Conservation (phyloP, 1,284 basidiomycete species). For the Leccinum subspadiceum region DNA sequence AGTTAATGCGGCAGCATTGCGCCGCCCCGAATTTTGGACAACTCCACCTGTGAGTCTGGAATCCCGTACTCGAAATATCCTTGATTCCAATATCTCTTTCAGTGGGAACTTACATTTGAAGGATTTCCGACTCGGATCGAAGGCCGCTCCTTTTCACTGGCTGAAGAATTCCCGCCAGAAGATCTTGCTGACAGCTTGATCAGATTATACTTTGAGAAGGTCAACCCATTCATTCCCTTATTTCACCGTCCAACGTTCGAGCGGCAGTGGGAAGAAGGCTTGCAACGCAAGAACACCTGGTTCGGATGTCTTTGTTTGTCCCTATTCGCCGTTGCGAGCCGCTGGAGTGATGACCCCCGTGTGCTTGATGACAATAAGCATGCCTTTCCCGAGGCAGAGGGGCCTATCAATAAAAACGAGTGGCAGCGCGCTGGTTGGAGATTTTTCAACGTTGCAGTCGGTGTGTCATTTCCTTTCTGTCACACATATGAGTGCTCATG, state of each 20-base stretch:
- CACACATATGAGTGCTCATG: conserved; percentile 5
- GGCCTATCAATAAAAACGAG: conserved; percentile 28
- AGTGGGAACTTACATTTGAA: conserved; percentile 66
- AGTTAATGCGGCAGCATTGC: conserved; percentile 21
- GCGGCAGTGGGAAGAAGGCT: conserved; percentile 50
- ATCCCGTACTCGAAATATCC: neutral
- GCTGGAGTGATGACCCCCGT: conserved; percentile 65
- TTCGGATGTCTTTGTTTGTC: conserved; percentile 54
- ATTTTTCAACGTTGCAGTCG: conserved; percentile 56
- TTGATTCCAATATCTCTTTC: conserved; percentile 5
- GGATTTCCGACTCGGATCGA: conserved; percentile 39
- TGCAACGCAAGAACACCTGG: conserved; percentile 58
- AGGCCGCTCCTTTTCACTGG: conserved; percentile 38
- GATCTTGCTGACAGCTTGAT: conserved; percentile 59
- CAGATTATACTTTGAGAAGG: conserved; percentile 61
- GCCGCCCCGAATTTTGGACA: conserved; percentile 36
- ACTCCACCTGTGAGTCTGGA: conserved; percentile 34
- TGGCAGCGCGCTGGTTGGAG: conserved; percentile 66
- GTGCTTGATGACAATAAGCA: conserved; percentile 46
- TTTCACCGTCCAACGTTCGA: conserved; percentile 71
- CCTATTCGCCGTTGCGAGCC: conserved; percentile 71
- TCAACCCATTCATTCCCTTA: conserved; percentile 59
- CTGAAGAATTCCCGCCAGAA: conserved; percentile 52
- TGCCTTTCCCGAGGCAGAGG: conserved; percentile 18
- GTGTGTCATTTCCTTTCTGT: conserved; percentile 33